Conservation (phyloP, 2,329 filamentous ascomycete species). For the Myotisia sp. region DNA sequence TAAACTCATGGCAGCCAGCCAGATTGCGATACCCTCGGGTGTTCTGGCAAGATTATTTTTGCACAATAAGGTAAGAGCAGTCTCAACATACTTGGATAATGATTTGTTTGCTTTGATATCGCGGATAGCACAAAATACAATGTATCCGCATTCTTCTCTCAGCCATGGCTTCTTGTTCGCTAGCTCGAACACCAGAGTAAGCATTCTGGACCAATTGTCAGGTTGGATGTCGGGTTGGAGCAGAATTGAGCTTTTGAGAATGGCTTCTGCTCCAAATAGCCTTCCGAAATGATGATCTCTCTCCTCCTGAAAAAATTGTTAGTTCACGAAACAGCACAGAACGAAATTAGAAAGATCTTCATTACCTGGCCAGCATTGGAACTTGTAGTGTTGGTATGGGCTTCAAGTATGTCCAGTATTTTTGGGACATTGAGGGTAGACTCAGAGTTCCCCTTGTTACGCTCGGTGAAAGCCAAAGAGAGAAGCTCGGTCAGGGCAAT, state of each 20-base stretch:
- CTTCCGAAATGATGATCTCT: slow-evolving; percentile 73
- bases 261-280: slow-evolving; percentile 73
- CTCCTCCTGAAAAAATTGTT: slow-evolving; percentile 61
- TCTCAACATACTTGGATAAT: slow-evolving; percentile 39
- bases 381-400: slow-evolving; percentile 38
- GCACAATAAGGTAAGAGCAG: slow-evolving; percentile 48
- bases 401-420: slow-evolving; percentile 38
- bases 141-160: slow-evolving; percentile 71
- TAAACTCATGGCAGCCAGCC: slow-evolving; percentile 54
- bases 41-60: slow-evolving; percentile 59
- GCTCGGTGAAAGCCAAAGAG: slow-evolving; percentile 47
- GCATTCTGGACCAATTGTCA: slow-evolving; percentile 42
- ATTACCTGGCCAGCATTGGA: slow-evolving; percentile 41
- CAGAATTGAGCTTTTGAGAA: slow-evolving; percentile 64
- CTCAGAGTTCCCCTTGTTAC: slow-evolving; percentile 14
- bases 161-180: slow-evolving; percentile 78
- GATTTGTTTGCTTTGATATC: slow-evolving; percentile 33
- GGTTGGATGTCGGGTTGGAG: slow-evolving; percentile 43
- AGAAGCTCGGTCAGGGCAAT: slow-evolving; percentile 74
- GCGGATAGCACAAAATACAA: slow-evolving; percentile 58
- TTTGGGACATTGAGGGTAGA: slow-evolving; percentile 27
- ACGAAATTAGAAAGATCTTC: slow-evolving; percentile 11
- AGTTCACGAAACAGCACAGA: background rate
- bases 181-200: slow-evolving; percentile 59
- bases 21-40: slow-evolving; percentile 78